These are phyloP conservation scores for Boletus rufocinnamomeus DNA, from an alignment of 768 basidiomycete genomes.

Conservation along the genomic window DNA sequence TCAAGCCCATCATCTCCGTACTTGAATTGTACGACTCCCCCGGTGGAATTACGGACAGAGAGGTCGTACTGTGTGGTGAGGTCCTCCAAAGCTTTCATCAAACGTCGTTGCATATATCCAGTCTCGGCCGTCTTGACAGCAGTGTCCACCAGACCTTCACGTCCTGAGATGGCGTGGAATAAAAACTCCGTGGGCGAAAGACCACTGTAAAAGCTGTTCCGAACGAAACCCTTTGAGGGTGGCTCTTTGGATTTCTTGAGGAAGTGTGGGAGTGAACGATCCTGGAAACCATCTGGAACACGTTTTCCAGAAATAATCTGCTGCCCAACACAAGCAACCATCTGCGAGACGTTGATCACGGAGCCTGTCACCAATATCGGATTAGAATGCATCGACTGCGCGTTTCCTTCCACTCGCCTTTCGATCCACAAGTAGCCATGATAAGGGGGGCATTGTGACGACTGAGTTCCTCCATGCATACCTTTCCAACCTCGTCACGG, in stretches of 20 bases:
- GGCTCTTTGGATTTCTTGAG: slow-evolving; percentile 96
- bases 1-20: slow-evolving; percentile 98
- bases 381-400: not conserved
- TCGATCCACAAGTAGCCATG: slow-evolving; percentile 99
- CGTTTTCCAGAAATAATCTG: slow-evolving; percentile 98
- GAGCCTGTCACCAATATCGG: slow-evolving; percentile 62
- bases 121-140: slow-evolving; percentile 99
- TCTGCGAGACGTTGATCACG: slow-evolving; percentile 98
- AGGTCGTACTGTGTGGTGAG: slow-evolving; percentile 94
- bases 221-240: slow-evolving; percentile 96
- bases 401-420: slow-evolving; percentile 56
- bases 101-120: slow-evolving; percentile 97
- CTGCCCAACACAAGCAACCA: slow-evolving; percentile 99
- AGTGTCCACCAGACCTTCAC: slow-evolving; percentile 98
- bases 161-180: slow-evolving; percentile 98
- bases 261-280: slow-evolving; percentile 98
- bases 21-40: slow-evolving; percentile 94
- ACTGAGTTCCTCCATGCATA: slow-evolving; percentile 98
- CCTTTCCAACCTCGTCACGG: slow-evolving; percentile 93
- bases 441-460: slow-evolving; percentile 95
- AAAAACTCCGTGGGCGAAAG: slow-evolving; percentile 93
- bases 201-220: slow-evolving; percentile 95
- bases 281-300: slow-evolving; percentile 98
- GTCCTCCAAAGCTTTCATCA: slow-evolving; percentile 99
- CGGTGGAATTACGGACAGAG: slow-evolving; percentile 91